These are phyloP conservation scores for Handroanthus guayacan DNA, from an alignment of 257 asterid genomes.

Conservation along the genomic window DNA sequence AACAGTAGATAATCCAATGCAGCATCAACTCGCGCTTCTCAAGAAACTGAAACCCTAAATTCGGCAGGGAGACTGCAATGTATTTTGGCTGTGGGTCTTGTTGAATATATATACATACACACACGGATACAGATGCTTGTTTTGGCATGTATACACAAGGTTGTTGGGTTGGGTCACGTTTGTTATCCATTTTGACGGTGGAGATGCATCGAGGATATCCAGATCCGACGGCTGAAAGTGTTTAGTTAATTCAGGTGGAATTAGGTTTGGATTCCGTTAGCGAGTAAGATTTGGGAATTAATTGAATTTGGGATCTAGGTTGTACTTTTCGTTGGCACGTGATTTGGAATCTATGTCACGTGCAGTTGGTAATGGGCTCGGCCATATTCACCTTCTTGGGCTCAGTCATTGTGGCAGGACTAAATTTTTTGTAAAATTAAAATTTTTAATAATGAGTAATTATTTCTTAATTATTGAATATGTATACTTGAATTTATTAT, in stretches of 20 bases:
- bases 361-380: background rate
- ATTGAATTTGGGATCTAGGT: background rate
- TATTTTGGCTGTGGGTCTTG: background rate
- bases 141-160: conserved; percentile 20
- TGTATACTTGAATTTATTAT: too few relatives aligned
- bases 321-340: conserved; percentile 4
- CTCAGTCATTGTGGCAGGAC: background rate
- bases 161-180: conserved; percentile 42
- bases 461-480: too few relatives aligned
- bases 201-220: conserved; percentile 9
- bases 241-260: background rate
- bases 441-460: too few relatives aligned
- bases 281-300: too few relatives aligned
- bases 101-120: background rate
- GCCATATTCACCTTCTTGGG: background rate
- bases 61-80: background rate
- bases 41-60: conserved; percentile 38
- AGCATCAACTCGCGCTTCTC: background rate
- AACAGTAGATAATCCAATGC: background rate
- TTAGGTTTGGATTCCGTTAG: background rate
- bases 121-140: background rate
- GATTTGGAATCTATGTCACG: conserved; percentile 1
- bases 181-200: conserved; percentile 31
- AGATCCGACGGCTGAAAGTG: conserved; percentile 30
- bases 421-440: too few relatives aligned